Evolutionary conservation across 345 rosid genomes (phyloP).

Genomic region (Pugionium dolabratum): DNA sequence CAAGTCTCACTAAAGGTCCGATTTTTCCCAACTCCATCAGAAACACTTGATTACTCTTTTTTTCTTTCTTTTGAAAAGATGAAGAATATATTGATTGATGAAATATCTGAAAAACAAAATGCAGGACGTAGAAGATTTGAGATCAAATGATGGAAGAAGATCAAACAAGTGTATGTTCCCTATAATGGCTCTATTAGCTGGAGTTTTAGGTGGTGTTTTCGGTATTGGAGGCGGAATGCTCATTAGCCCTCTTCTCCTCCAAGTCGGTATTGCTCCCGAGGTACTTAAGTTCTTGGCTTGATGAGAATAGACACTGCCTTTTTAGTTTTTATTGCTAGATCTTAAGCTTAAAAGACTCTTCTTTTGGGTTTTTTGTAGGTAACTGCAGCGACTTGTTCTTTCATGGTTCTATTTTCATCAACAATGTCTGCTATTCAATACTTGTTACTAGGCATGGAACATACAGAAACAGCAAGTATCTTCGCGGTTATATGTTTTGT

Average conservation of each 20-base stretch:
- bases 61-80: not conserved
- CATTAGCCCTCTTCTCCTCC: conserved; percentile 75
- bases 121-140: not conserved
- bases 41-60: not conserved
- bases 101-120: not conserved
- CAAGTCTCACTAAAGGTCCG: conserved; percentile 16
- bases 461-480: conserved; percentile 44
- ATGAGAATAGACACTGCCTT: not conserved
- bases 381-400: conserved; percentile 59
- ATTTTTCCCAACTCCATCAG: too few relatives aligned
- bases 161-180: conserved; percentile 45
- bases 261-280: conserved; percentile 68
- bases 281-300: conserved; percentile 31
- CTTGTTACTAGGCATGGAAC: conserved; percentile 66
- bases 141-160: not conserved
- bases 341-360: too few relatives aligned
- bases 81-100: not conserved
- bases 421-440: conserved; percentile 52
- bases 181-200: conserved; percentile 64
- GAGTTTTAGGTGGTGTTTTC: conserved; percentile 70
- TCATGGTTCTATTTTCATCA: conserved; percentile 41
- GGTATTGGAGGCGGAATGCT: conserved; percentile 46
- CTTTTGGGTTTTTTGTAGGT: conserved; percentile 41
- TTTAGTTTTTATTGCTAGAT: too few relatives aligned
- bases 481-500: conserved; percentile 59